Base-by-base conservation (phyloP, 1,284 basidiomycete genomes). In the Naganishia liquefaciens region DNA sequence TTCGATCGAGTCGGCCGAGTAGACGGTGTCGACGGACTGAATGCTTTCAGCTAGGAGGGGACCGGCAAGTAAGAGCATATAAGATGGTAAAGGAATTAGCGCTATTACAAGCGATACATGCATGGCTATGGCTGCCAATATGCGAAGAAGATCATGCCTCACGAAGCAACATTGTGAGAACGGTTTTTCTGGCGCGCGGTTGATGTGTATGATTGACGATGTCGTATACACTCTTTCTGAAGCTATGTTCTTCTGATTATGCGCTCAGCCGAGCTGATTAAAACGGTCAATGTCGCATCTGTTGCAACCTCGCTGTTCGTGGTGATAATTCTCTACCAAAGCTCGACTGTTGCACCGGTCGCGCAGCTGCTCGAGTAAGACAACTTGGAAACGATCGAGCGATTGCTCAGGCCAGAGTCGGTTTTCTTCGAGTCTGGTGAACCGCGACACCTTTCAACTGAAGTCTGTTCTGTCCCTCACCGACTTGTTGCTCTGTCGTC, bases 1-100 rank as follows among this genome's bases (percentile, higher is more conserved):
- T 73, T 96, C 93, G 64, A 91, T 83, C 19, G 88, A 86, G 77
- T 94, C 92, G n/a, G 93, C 93, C 9, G 91, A 91, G 74, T 85
- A 88, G 17, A 81, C 78, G 0, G 93, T 95, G 76, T 93, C 87
- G 71, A 87, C 68, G 21, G 67, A 64, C 17, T 71, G 70, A 17
- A 78, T 17, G 55, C 55, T 60, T 49, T 49, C 30, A n/a, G 55
- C 55, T 60, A n/a, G n/a, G 27, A 3, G 17, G 47, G 47, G 7
- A 15, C 2, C 2, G 27, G 5, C 47, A 23, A 15, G 43, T 2
- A 44, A 23, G 2, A 17, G 7, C 43, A 44, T 11, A 25, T 21
- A 23, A 10, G n/a, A 21, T 23, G 21, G 21, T 4, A 47, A 19
- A 47, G 17, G 11, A 25, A 13, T n/a, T 15, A 30, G 25, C 27